Evolutionary conservation across 805 yeast genomes (phyloP).

Genomic region (Naumovozyma baii): DNA sequence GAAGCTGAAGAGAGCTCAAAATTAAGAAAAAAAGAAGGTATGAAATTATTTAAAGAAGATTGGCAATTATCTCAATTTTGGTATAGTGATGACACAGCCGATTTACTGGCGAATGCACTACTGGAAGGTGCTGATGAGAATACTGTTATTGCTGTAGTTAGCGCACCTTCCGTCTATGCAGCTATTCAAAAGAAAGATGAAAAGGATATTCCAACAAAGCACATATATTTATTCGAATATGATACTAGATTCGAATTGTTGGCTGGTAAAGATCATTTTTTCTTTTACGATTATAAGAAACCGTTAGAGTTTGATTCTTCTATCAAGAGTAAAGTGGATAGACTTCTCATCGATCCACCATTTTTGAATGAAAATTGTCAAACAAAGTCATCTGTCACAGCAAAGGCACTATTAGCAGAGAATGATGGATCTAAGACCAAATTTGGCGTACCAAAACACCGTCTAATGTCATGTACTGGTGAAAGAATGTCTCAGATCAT

Average conservation of each 20-base stretch:
- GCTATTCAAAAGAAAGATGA: slow-evolving; percentile 52
- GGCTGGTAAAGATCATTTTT: slow-evolving; percentile 59
- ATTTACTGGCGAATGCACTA: slow-evolving; percentile 54
- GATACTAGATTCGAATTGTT: slow-evolving; percentile 68
- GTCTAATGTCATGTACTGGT: slow-evolving; percentile 74
- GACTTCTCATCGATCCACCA: slow-evolving; percentile 81
- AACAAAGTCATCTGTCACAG: slow-evolving; percentile 52
- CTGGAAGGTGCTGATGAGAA: slow-evolving; percentile 65
- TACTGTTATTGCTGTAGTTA: slow-evolving; percentile 64
- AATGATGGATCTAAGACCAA: slow-evolving; percentile 34
- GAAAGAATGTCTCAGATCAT: slow-evolving; percentile 74
- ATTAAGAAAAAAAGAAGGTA: slow-evolving; percentile 36
- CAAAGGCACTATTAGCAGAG: slow-evolving; percentile 42
- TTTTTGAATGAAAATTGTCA: slow-evolving; percentile 78
- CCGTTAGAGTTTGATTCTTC: slow-evolving; percentile 54
- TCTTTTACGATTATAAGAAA: slow-evolving; percentile 62
- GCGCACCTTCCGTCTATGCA: slow-evolving; percentile 90
- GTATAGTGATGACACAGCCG: slow-evolving; percentile 71
- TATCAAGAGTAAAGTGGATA: slow-evolving; percentile 53
- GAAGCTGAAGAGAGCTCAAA: slow-evolving; percentile 44
- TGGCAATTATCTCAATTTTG: slow-evolving; percentile 95
- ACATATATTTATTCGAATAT: slow-evolving; percentile 67
- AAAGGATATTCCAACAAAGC: slow-evolving; percentile 48
- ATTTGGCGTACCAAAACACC: slow-evolving; percentile 35
- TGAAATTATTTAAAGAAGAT: slow-evolving; percentile 76